phyloP scores from a whole-genome alignment of 495 filamentous ascomycete species.

The Evernia prunastri region DNA sequence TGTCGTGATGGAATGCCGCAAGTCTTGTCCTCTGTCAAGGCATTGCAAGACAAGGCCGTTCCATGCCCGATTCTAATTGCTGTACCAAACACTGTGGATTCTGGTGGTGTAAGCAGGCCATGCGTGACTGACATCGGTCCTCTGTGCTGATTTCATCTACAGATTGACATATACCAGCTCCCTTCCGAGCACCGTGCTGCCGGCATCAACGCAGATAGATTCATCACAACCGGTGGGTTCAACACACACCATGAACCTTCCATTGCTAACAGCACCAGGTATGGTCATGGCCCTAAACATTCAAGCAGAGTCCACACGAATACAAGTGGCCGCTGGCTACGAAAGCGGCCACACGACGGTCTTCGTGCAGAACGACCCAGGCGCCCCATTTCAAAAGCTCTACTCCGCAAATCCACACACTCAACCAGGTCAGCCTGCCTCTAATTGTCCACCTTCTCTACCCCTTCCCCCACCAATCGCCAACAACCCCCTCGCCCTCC shows the following conservation, averaged over 20 bases:
- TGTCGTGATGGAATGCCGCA: slow-evolving; percentile 36
- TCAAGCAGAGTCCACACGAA: slow-evolving; percentile 26
- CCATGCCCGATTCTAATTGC: slow-evolving; percentile 51
- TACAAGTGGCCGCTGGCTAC: slow-evolving; percentile 66
- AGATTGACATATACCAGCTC: slow-evolving; percentile 83
- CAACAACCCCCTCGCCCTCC: slow-evolving; percentile 82
- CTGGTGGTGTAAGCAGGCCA: slow-evolving; percentile 53
- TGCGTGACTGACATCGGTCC: neutral
- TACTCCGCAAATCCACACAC: slow-evolving; percentile 65
- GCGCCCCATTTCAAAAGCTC: slow-evolving; percentile 49
- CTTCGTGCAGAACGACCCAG: slow-evolving; percentile 35
- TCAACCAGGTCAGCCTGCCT: slow-evolving; percentile 51
- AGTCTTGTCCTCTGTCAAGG: slow-evolving; percentile 6
- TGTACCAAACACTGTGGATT: slow-evolving; percentile 69
- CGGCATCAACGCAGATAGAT: slow-evolving; percentile 53
- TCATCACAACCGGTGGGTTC: slow-evolving; percentile 49
- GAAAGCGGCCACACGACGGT: slow-evolving; percentile 75
- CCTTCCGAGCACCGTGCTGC: slow-evolving; percentile 63
- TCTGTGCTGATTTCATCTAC: slow-evolving; percentile 17
- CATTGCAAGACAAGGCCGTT: slow-evolving; percentile 13
- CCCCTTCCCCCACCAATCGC: slow-evolving; percentile 61
- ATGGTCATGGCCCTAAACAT: slow-evolving; percentile 87
- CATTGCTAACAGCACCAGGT: slow-evolving; percentile 33
- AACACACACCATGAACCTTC: neutral
- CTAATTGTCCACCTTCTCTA: slow-evolving; percentile 28